A percentile compares a stretch with the other conserved stretches of the same genome.
Evolutionary conservation across 805 yeast genomes (phyloP).

Genomic region (Schizosaccharomyces octosporus): DNA sequence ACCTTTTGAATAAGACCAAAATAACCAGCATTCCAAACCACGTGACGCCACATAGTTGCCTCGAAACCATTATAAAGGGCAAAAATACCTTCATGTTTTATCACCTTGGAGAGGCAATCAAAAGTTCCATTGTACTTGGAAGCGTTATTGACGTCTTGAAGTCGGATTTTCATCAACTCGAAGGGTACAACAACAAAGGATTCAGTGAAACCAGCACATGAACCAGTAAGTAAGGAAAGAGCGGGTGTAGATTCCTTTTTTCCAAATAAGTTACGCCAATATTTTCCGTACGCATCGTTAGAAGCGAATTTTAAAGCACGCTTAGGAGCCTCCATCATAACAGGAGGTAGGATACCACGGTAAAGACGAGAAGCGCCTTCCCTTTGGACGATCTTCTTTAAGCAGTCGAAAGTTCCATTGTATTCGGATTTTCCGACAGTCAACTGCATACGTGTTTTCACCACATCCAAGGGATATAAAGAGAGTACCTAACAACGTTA

Average conservation of each 20-base stretch:
- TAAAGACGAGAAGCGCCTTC: slow-evolving; percentile 70
- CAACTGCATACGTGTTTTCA: slow-evolving; percentile 72
- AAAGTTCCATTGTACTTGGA: slow-evolving; percentile 51
- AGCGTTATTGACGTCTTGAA: slow-evolving; percentile 60
- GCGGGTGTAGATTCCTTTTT: slow-evolving; percentile 49
- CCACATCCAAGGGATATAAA: slow-evolving; percentile 81
- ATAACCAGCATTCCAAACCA: slow-evolving; percentile 93
- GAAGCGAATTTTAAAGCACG: slow-evolving; percentile 96
- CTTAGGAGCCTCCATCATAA: slow-evolving; percentile 97
- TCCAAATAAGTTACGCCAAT: slow-evolving; percentile 52
- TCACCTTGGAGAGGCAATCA: slow-evolving; percentile 53
- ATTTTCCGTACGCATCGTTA: slow-evolving; percentile 83
- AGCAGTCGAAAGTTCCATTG: slow-evolving; percentile 62
- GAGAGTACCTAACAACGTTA: slow-evolving; percentile 26
- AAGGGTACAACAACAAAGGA: slow-evolving; percentile 94
- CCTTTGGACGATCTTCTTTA: slow-evolving; percentile 54
- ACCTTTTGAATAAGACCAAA: slow-evolving; percentile 86
- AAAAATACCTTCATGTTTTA: slow-evolving; percentile 50
- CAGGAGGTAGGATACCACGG: slow-evolving; percentile 88
- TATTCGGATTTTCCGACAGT: slow-evolving; percentile 44
- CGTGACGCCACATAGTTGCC: slow-evolving; percentile 92
- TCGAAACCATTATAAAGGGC: slow-evolving; percentile 87
- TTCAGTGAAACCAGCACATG: slow-evolving; percentile 94
- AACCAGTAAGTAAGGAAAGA: slow-evolving; percentile 77
- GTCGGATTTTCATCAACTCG: slow-evolving; percentile 78